Base-by-base conservation (phyloP, 352 stramenopile genomes). In the Phytophthora sp. region DNA sequence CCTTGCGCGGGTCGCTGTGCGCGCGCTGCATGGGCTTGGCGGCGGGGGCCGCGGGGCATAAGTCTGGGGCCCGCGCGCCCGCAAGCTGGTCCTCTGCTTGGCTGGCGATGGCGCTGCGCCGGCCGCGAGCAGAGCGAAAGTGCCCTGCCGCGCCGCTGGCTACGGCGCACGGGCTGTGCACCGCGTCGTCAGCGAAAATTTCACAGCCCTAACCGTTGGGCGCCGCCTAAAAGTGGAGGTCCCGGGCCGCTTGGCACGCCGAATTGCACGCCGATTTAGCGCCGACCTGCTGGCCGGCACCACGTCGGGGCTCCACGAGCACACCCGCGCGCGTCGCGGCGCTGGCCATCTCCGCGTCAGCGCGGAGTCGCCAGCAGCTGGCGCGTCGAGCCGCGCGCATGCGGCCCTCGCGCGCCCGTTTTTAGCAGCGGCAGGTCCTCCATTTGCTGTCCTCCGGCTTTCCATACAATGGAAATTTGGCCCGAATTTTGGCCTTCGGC, bases 171-270 rank as follows among this genome's bases (percentile, higher is more conserved):
- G 28, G 61, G 55, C 64, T 68, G 64, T 69, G 58, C 64, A 68
- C 68, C 64, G 55, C 42, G 58, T 58, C 64, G 62, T 45, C 60
- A 38, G 44, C 62, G 66, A 91, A 91, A 91, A 68, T 91, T 91
- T 91, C 79, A 83, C 24, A 84, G 46, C 78, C 81, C 81, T 88
- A 90, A 69, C 69, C 77, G 38, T 72, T 62, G 34, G 23, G 20
- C 35, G 35, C 35, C n/a, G n/a, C n/a, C n/a, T 41, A 59, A 66
- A 66, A 55, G 50, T 55, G 58, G 53, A 53, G 46, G 46, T 58
- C 51, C 45, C 41, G 20, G 50, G 27, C n/a, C n/a, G n/a, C n/a
- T n/a, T n/a, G n/a, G n/a, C n/a, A n/a, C n/a, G n/a, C n/a, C n/a
- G 54, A 63, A 56, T 50, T 63, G 18, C 35, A 9, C 24, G 15